Percentiles rank a stretch among this genome's conserved stretches.
Evolutionary conservation across 148 eudicot genomes (phyloP).

Genomic region (Tetragonia tetragonoides): DNA sequence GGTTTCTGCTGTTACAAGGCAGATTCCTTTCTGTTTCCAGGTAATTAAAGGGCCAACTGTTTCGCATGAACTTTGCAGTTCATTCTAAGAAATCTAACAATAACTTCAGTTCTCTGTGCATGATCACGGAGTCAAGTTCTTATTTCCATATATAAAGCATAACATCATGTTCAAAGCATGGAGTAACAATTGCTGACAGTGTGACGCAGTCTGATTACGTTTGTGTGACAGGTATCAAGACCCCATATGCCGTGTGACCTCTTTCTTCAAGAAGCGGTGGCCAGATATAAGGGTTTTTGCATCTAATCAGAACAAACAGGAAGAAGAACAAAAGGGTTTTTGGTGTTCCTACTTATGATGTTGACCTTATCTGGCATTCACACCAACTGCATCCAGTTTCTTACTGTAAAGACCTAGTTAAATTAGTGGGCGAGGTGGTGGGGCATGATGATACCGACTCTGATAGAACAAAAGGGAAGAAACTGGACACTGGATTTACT

Average conservation of each 20-base stretch:
- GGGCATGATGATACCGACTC: slow-evolving; percentile 95
- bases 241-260: slow-evolving; percentile 58
- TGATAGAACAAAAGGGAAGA: slow-evolving; percentile 86
- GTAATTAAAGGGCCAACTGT: slow-evolving; percentile 30
- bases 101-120: too few species aligned
- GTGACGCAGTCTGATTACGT: not conserved
- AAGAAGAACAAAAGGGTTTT: slow-evolving; percentile 55
- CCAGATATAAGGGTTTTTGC: slow-evolving; percentile 92
- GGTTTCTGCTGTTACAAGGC: slow-evolving; percentile 72
- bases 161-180: too few species aligned
- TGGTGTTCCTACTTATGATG: slow-evolving; percentile 88
- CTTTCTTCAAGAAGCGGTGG: slow-evolving; percentile 80
- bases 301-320: slow-evolving; percentile 72
- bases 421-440: slow-evolving; percentile 67
- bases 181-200: too few species aligned
- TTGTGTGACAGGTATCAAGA: slow-evolving; percentile 59
- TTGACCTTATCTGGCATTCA: slow-evolving; percentile 97
- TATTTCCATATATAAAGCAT: too few species aligned
- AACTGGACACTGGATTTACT: slow-evolving; percentile 79
- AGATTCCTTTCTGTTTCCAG: slow-evolving; percentile 78
- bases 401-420: slow-evolving; percentile 61
- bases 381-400: slow-evolving; percentile 76
- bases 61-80: too few species aligned
- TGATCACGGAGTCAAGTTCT: too few species aligned
- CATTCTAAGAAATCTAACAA: too few species aligned